These are phyloP conservation scores for Aureobasidium leucospermi DNA, from an alignment of 2,329 filamentous ascomycete species.

Conservation along the genomic window DNA sequence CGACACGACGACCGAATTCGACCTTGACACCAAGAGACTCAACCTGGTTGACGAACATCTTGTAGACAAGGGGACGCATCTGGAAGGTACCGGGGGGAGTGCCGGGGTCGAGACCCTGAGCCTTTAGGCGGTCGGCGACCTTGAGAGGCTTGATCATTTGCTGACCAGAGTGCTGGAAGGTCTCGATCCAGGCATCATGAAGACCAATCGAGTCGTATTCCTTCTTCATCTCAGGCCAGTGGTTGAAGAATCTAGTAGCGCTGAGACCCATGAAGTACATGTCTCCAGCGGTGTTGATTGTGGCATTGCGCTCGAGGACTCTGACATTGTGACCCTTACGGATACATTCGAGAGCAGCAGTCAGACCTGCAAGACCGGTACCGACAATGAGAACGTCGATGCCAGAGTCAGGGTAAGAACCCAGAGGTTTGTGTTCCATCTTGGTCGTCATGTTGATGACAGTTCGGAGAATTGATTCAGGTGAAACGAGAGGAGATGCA, in stretches of 20 bases:
- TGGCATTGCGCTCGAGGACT: conserved; percentile 30
- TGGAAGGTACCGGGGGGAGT: conserved; percentile 49
- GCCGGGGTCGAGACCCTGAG: conserved; percentile 37
- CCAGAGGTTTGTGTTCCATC: conserved; percentile 39
- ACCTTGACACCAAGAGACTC: conserved; percentile 38
- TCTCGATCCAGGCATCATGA: conserved; percentile 49
- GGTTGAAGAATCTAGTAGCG: conserved; percentile 48
- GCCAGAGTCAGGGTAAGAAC: conserved; percentile 39
- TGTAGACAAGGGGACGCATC: conserved; percentile 49
- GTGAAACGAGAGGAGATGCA: conserved; percentile 3
- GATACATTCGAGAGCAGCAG: conserved; percentile 26
- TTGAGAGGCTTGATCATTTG: conserved; percentile 42
- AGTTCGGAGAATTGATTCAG: conserved; percentile 5
- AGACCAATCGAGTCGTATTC: conserved; percentile 48
- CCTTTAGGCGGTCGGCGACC: conserved; percentile 44
- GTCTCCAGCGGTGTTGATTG: conserved; percentile 50
- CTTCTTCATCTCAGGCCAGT: conserved; percentile 46
- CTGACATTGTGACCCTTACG: conserved; percentile 27
- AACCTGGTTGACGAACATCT: conserved; percentile 47
- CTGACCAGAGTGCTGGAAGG: conserved; percentile 47
- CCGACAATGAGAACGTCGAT: conserved; percentile 27
- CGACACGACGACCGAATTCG: conserved; percentile 35
- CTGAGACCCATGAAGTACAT: conserved; percentile 55
- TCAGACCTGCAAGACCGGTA: conserved; percentile 25
- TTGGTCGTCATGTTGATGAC: conserved; percentile 15